Base-by-base conservation (phyloP, 2,329 filamentous ascomycete species). In the Cyphellophora attinorum region DNA sequence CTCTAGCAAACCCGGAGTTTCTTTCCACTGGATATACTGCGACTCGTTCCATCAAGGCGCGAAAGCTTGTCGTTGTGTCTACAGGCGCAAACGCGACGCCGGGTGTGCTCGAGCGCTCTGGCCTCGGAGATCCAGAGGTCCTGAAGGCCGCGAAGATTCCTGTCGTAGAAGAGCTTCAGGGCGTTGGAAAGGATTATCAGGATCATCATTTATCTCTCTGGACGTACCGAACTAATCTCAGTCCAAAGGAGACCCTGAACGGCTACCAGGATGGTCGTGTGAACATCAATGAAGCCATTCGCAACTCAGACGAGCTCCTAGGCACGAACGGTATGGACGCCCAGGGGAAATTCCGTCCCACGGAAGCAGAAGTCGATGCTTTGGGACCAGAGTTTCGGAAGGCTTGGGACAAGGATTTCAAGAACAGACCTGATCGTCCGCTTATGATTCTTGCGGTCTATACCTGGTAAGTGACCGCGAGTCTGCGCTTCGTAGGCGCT, bases 241-340 rank as follows among this genome's bases (percentile, higher is more conserved):
- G 50, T 0, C 55, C 62, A 2, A 51, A 59, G 5, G 64, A 74
- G 41, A 75, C 70, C 27, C 45, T 76, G n/a, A 72, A 79, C 39
- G 61, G 57, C 1, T 58, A 77, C 5, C 48, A 71, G 0, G 61
- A 62, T 17, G 69, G 71, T 3, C 60, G 67, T 0, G 54, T 62
- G 2, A 62, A 73, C 35, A 57, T 66, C 10, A 19, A 38, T 11
- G 34, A 44, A 15, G 19, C 27, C 17, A 39, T 46, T 31, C 37
- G 28, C 25, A 33, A 35, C 5, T 53, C 27, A 19, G 41, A 45
- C 29, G 35, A 48, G 21, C 52, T 69, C 3, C 51, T 78, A 2
- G 71, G 73, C 4, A 76, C 71, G 67, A 79, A 78, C 38, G 61
- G 54, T 1, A 61, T 73, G 40, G 75, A 79, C 39, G 56, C 70